A percentile compares a stretch with the other conserved stretches of the same genome.
Conservation (phyloP, 2,329 filamentous ascomycete genomes). For the Domatiomyces globalis region DNA sequence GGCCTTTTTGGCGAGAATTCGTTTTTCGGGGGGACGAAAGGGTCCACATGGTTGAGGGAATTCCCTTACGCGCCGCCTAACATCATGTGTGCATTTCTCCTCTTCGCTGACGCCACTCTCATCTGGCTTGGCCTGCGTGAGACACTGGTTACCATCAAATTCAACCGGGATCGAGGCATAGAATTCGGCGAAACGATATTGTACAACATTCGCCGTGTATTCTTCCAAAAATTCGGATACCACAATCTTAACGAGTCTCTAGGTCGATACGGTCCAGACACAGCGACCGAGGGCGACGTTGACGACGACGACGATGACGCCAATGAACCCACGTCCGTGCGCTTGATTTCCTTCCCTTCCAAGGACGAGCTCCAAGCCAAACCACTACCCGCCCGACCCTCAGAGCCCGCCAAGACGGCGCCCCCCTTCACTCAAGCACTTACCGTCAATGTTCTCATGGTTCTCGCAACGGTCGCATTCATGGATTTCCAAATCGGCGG, state of each 20-base stretch:
- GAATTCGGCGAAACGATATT: slow-evolving; percentile 13
- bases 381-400: slow-evolving; percentile 9
- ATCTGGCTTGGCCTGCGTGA: slow-evolving; percentile 55
- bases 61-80: slow-evolving; percentile 59
- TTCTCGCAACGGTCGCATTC: slow-evolving; percentile 50
- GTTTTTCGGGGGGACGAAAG: slow-evolving; percentile 39
- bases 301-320: slow-evolving; percentile 1
- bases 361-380: slow-evolving; percentile 23
- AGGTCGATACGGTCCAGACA: slow-evolving; percentile 1
- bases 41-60: slow-evolving; percentile 46
- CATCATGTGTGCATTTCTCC: slow-evolving; percentile 47
- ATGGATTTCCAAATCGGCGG: slow-evolving; percentile 60
- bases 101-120: slow-evolving; percentile 39
- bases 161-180: slow-evolving; percentile 11
- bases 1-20: slow-evolving; percentile 47
- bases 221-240: slow-evolving; percentile 13
- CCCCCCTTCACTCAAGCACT: slow-evolving; percentile 37
- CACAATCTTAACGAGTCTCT: slow-evolving; percentile 5
- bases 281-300: slow-evolving; percentile 8
- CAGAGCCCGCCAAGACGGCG: slow-evolving; percentile 1
- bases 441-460: slow-evolving; percentile 42
- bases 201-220: slow-evolving; percentile 6
- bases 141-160: slow-evolving; percentile 19
- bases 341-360: slow-evolving; percentile 6
- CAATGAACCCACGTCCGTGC: slow-evolving; percentile 1